Base-by-base conservation (phyloP, 202 grass and related monocot genomes). In the Elaeis oleifera region DNA sequence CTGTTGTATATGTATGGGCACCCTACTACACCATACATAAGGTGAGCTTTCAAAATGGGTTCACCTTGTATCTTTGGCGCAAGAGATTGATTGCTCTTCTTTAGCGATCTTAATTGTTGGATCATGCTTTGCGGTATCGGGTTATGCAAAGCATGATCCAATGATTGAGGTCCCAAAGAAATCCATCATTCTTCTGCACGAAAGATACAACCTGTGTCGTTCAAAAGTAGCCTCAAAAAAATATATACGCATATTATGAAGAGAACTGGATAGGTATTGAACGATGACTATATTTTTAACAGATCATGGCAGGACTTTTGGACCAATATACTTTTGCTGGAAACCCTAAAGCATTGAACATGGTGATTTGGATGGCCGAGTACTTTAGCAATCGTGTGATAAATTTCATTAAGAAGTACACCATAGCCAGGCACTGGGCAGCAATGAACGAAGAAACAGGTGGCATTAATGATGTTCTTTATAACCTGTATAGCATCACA, bases 401-500 rank as follows among this genome's bases (percentile, higher is more conserved):
- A 49, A 84, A 36, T 57, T 79, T 92, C 14, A 70, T 97, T 48
- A 64, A 70, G 64, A 88, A 78, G 54, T 74, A 92, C 63, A 92
- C 52, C 53, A 84, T 92, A 68, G 92, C 91, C 75, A 80, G 79
- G 21, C 92, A 97, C 60, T 97, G 89, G 80, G 69, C 25, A 3
- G 89, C 88, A 14, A 84, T 97, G 28, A 97, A 97, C 56, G 92
- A 97, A 81, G 92, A 97, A 86, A 91, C 87, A 60, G 88, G 88
- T 4, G 92, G 92, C n/a, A 97, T 97, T 83, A 95, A 90, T 75
- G 92, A 97, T 75, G 84, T 97, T 61, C 92, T 97, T 63, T 97
- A 97, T 69, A 82, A 78, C 56, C 88, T 97, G 32, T 91, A 91
- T 59, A 69, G 76, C 25, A 70, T 97, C 32, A 97, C 92, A 24